Percentiles rank a stretch among this genome's conserved stretches.
phyloP scores from a whole-genome alignment of 495 filamentous ascomycete genomes.

The Penicillium waksmanii region DNA sequence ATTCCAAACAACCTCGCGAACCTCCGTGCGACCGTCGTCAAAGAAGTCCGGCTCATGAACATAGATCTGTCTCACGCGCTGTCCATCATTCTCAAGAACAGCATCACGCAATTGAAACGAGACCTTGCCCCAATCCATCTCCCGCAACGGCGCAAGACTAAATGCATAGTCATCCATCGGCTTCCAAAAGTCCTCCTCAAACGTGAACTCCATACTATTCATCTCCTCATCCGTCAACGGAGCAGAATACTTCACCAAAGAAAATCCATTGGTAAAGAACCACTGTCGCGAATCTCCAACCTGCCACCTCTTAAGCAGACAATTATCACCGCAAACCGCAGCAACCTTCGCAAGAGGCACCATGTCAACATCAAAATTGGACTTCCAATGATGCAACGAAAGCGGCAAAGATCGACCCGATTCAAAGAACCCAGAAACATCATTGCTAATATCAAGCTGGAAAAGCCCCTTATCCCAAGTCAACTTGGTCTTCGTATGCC shows the following conservation, averaged over 20 bases:
- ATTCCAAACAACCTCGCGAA: slow-evolving; percentile 4
- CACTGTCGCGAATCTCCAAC: slow-evolving; percentile 42
- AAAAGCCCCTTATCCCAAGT: slow-evolving; percentile 43
- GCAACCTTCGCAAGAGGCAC: slow-evolving; percentile 27
- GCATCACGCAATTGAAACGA: slow-evolving; percentile 4
- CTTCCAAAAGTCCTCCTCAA: not conserved
- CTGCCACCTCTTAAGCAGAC: slow-evolving; percentile 51
- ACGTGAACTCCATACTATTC: slow-evolving; percentile 3
- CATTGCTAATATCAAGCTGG: slow-evolving; percentile 41
- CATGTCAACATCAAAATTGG: slow-evolving; percentile 38
- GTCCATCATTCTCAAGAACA: not conserved
- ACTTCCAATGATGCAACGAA: slow-evolving; percentile 53
- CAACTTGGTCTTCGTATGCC: slow-evolving; percentile 41
- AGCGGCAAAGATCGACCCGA: slow-evolving; percentile 39
- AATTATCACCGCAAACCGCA: slow-evolving; percentile 49
- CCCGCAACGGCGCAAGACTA: slow-evolving; percentile 1
- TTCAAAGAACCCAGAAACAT: slow-evolving; percentile 49
- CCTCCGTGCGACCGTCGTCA: not conserved
- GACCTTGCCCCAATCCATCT: slow-evolving; percentile 2
- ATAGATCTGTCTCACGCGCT: slow-evolving; percentile 2
- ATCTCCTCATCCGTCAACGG: slow-evolving; percentile 8
- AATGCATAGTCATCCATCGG: slow-evolving; percentile 1
- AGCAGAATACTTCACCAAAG: slow-evolving; percentile 34
- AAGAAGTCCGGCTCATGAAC: slow-evolving; percentile 5
- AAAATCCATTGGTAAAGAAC: slow-evolving; percentile 50